Base-by-base conservation (phyloP, 1,284 basidiomycete species). In the Trametes polyzona region DNA sequence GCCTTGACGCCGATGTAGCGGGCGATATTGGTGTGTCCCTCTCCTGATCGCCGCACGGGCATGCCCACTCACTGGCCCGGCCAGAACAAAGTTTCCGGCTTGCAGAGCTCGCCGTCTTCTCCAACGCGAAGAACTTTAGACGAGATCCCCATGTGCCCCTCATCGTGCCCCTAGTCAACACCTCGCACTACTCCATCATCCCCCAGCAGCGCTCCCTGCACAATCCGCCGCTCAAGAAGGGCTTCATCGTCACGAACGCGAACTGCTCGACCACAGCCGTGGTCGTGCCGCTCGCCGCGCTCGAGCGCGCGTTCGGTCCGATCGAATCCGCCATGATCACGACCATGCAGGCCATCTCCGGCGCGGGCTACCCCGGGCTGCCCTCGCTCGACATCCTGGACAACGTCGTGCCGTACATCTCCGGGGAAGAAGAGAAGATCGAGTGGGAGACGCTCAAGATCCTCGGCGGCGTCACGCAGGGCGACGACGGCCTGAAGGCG, bases 391-490 rank as follows among this genome's bases (percentile, higher is more conserved):
- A 99, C 75, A 95, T 98, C 70, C 71, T 98, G 64, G 97, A 98
- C 78, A 99, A 99, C 76, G 82, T 99, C 71, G 91, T 99, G 2
- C 96, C 96, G 1, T 90, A 92, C 76, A 99, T 99, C 73, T 77
- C 84, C 35, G 94, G 96, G 36, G 96, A 99, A 72, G 96, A 99
- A 72, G 96, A 99, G 74, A 99, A 99, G 76, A 96, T 99, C 63
- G 96, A 99, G 74, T 98, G 95, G 95, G 96, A 99, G 77, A 90
- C 93, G 14, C 83, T 90, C 69, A 99, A 99, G 79, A 99, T 99
- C 69, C 87, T 99, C 24, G 97, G 97, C 30, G 92, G 88, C 1
- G 67, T 97, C 57, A 70, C 77, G 2, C 74, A 82, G 21, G 78
- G 78, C 49, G 84, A 86, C 55, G 76, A 78, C 30, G 81, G 79